These are phyloP conservation scores for Barnettozyma salicaria DNA, from an alignment of 805 yeast genomes.

Conservation along the genomic window DNA sequence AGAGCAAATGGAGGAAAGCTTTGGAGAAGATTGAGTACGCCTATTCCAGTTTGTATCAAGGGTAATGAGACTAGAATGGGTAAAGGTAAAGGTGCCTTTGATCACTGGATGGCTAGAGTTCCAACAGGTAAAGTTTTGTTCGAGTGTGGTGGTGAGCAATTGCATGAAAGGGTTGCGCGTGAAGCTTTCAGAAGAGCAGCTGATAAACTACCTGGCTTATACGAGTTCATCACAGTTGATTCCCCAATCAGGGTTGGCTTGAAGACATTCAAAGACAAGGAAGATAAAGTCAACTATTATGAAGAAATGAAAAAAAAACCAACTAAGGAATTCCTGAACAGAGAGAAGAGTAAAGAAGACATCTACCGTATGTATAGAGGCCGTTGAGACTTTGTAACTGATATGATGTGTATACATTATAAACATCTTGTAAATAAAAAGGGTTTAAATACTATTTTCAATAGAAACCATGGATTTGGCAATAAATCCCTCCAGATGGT, in stretches of 20 bases:
- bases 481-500: constrained; percentile 90
- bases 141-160: constrained; percentile 67
- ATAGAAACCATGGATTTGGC: constrained; percentile 80
- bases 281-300: constrained; percentile 45
- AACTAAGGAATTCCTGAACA: constrained; percentile 54
- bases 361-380: constrained; percentile 58
- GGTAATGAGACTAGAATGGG: constrained; percentile 99
- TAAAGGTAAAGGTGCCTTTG: constrained; percentile 97
- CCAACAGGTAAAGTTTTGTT: constrained; percentile 92
- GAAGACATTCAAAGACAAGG: constrained; percentile 41
- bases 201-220: constrained; percentile 86
- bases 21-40: constrained; percentile 76
- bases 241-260: constrained; percentile 70
- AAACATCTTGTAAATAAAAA: constrained; percentile 11
- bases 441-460: constrained; percentile 33
- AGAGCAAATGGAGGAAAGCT: constrained; percentile 72
- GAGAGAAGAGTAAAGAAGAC: constrained; percentile 42
- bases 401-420: too few relatives aligned
- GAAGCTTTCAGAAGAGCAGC: constrained; percentile 89
- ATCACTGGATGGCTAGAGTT: constrained; percentile 94
- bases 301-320: constrained; percentile 55
- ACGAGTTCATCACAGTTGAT: constrained; percentile 69
- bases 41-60: constrained; percentile 87
- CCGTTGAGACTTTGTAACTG: constrained; percentile 33
- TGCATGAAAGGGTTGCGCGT: constrained; percentile 85